phyloP scores from a whole-genome alignment of 148 eudicot species.

The Talinum fruticosum region DNA sequence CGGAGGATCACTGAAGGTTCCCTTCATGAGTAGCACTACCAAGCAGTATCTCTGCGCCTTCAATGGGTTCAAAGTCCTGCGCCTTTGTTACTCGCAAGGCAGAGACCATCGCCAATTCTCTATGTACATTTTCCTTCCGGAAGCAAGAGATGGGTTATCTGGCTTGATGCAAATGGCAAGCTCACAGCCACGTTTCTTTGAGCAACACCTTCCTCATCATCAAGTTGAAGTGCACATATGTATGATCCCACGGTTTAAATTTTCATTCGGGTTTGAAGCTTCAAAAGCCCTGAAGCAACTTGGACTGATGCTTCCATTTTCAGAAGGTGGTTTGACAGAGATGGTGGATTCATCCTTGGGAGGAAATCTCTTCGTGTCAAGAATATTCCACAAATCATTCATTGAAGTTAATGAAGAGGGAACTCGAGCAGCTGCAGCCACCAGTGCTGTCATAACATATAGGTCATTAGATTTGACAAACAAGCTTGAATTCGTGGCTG shows the following conservation, averaged over 20 bases:
- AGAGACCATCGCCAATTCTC: slow-evolving; percentile 13
- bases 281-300: background rate
- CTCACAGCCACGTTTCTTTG: background rate
- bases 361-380: slow-evolving; percentile 1
- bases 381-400: slow-evolving; percentile 16
- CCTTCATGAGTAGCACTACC: slow-evolving; percentile 1
- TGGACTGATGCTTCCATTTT: background rate
- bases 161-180: background rate
- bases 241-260: slow-evolving; percentile 20
- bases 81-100: slow-evolving; percentile 19
- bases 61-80: slow-evolving; percentile 13
- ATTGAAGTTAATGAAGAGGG: slow-evolving; percentile 29
- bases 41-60: background rate
- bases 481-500: slow-evolving; percentile 22
- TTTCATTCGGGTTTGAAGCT: slow-evolving; percentile 13
- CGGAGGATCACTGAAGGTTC: background rate
- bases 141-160: slow-evolving; percentile 15
- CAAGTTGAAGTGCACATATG: background rate
- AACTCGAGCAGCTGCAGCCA: slow-evolving; percentile 22
- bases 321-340: slow-evolving; percentile 6
- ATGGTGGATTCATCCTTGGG: slow-evolving; percentile 13
- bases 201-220: slow-evolving; percentile 1
- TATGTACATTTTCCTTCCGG: slow-evolving; percentile 24
- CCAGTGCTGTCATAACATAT: background rate
- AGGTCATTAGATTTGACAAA: background rate